Evolutionary conservation across 768 basidiomycete genomes (phyloP).

Genomic region (Suillus plorans): DNA sequence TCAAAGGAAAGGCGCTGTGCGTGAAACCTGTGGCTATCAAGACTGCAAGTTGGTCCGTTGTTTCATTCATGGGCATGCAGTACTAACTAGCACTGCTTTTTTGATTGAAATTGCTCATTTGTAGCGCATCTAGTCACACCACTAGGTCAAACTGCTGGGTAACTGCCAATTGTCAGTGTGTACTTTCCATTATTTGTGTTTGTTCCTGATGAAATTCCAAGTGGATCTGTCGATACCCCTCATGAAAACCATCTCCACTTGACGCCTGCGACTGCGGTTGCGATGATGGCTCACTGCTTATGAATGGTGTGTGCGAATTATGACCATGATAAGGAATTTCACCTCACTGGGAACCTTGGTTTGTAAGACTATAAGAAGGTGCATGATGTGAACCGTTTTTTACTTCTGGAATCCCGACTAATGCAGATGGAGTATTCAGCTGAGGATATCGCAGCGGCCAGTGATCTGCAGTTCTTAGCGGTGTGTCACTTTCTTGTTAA

Average conservation of each 20-base stretch:
- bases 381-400: neutral
- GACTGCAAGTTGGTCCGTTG: too few relatives aligned
- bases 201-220: neutral
- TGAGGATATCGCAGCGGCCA: neutral
- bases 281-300: neutral
- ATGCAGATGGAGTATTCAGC: neutral
- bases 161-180: too few relatives aligned
- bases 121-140: too few relatives aligned
- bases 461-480: neutral
- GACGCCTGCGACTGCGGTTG: neutral
- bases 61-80: too few relatives aligned
- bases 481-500: neutral
- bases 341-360: neutral
- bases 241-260: neutral
- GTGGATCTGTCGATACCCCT: neutral
- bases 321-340: neutral
- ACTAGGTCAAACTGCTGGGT: too few relatives aligned
- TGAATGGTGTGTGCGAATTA: neutral
- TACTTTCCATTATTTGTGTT: too few relatives aligned
- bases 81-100: too few relatives aligned
- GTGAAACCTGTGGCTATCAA: too few relatives aligned
- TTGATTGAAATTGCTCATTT: too few relatives aligned
- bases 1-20: too few relatives aligned
- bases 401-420: neutral
- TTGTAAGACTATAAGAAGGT: neutral